Percentiles rank a stretch among this genome's conserved stretches.
phyloP scores from a whole-genome alignment of 2,329 filamentous ascomycete species.

The Fusarium humuli region DNA sequence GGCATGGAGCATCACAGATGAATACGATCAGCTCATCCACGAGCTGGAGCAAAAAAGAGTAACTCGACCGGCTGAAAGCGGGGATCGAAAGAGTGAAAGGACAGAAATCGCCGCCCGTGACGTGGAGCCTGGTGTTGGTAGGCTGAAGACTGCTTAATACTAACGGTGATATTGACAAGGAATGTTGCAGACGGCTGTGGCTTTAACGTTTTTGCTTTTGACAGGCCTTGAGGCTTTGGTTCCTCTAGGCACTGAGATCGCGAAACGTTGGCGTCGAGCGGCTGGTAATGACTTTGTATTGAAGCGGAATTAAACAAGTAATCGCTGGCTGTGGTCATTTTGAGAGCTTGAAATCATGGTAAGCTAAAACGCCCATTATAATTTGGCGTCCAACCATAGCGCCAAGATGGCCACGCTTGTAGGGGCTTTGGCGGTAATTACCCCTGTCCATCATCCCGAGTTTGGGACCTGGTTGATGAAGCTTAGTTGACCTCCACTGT shows the following conservation, averaged over 20 bases:
- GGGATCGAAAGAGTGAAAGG: background rate
- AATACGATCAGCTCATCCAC: conserved; percentile 12
- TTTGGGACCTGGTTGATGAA: conserved; percentile 25
- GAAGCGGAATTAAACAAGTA: conserved; percentile 3
- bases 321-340: conserved; percentile 10
- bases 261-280: conserved; percentile 35
- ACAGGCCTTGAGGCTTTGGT: background rate
- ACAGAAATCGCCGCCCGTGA: conserved; percentile 10
- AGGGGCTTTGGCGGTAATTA: conserved; percentile 27
- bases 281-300: conserved; percentile 3
- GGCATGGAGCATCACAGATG: conserved; percentile 27
- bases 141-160: conserved; percentile 21
- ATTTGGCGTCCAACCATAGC: conserved; percentile 37
- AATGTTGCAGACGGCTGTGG: conserved; percentile 1
- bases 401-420: conserved; percentile 35
- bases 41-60: conserved; percentile 3
- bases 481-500: conserved; percentile 22
- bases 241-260: conserved; percentile 9
- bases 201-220: conserved; percentile 6
- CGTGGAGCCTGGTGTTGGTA: conserved; percentile 16
- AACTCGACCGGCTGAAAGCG: conserved; percentile 20
- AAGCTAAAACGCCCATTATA: conserved; percentile 21
- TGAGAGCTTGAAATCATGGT: conserved; percentile 3
- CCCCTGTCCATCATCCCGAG: conserved; percentile 37
- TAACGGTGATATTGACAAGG: conserved; percentile 38